Conservation (phyloP, 75 land plant species). For the Sequoiadendron giganteum region DNA sequence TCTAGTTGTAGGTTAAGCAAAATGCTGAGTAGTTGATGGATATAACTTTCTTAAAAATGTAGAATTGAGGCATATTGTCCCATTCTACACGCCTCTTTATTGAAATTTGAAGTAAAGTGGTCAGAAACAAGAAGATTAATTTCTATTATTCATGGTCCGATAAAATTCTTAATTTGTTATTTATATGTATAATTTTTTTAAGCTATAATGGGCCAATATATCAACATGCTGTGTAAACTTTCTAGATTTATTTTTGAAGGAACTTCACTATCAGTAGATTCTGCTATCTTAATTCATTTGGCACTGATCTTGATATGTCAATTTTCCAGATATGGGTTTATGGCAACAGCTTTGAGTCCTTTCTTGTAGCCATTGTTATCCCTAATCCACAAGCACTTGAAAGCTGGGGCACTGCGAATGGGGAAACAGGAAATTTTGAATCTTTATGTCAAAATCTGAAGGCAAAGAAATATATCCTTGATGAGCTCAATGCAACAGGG, state of each 20-base stretch:
- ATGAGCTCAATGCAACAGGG: constrained; percentile 78
- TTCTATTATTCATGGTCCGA: neutral
- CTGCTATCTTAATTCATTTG: neutral
- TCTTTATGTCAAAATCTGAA: constrained; percentile 58
- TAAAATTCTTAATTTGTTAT: neutral
- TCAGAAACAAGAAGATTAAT: too few relatives aligned
- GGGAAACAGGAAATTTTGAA: constrained; percentile 46
- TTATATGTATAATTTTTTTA: neutral
- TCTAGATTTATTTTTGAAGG: neutral
- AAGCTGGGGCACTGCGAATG: constrained; percentile 67
- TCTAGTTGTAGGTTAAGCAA: neutral
- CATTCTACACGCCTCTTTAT: neutral
- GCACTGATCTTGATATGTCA: neutral
- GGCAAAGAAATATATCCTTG: constrained; percentile 63
- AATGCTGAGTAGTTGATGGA: neutral
- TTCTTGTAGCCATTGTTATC: constrained; percentile 87
- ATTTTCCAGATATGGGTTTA: constrained; percentile 90
- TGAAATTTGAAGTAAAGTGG: too few relatives aligned
- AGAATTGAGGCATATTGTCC: neutral
- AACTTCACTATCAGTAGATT: neutral
- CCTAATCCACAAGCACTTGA: constrained; percentile 71
- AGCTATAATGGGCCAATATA: neutral
- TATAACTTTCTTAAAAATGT: neutral
- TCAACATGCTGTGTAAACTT: neutral
- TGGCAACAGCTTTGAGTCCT: constrained; percentile 97